These are phyloP conservation scores for Aspergillus sergii DNA, from an alignment of 2,329 filamentous ascomycete genomes.

Conservation along the genomic window DNA sequence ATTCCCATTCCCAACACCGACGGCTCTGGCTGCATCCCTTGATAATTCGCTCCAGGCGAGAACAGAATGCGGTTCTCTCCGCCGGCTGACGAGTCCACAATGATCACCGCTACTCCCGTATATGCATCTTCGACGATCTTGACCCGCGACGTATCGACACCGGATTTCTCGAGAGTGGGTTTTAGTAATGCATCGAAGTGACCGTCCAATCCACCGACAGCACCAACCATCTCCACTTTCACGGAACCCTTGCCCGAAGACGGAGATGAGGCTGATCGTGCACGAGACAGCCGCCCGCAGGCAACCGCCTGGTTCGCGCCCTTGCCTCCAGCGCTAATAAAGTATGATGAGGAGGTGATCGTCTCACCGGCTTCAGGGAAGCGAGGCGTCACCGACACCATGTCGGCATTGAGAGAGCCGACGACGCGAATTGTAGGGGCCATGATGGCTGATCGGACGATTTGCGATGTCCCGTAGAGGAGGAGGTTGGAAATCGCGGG, in stretches of 20 bases:
- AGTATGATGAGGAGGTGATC: constrained; percentile 75
- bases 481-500: neutral
- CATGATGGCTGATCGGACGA: constrained; percentile 28
- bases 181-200: constrained; percentile 65
- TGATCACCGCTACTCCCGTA: constrained; percentile 73
- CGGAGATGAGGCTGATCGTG: constrained; percentile 34
- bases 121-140: constrained; percentile 48
- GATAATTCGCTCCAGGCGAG: constrained; percentile 69
- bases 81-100: constrained; percentile 71
- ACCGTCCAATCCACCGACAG: constrained; percentile 65
- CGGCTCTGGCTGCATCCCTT: constrained; percentile 43
- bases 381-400: constrained; percentile 83
- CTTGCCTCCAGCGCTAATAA: constrained; percentile 84
- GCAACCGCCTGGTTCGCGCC: constrained; percentile 95
- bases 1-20: constrained; percentile 44
- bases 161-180: constrained; percentile 60
- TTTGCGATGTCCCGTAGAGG: neutral
- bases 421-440: constrained; percentile 72
- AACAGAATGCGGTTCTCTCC: constrained; percentile 76
- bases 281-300: constrained; percentile 76
- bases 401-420: constrained; percentile 92
- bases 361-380: constrained; percentile 86
- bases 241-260: constrained; percentile 31
- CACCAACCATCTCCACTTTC: constrained; percentile 70
- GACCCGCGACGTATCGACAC: constrained; percentile 64